A percentile compares a stretch with the other conserved stretches of the same genome.
Conservation (phyloP, 306 rosid genomes). For the Mimosa bimucronata region DNA sequence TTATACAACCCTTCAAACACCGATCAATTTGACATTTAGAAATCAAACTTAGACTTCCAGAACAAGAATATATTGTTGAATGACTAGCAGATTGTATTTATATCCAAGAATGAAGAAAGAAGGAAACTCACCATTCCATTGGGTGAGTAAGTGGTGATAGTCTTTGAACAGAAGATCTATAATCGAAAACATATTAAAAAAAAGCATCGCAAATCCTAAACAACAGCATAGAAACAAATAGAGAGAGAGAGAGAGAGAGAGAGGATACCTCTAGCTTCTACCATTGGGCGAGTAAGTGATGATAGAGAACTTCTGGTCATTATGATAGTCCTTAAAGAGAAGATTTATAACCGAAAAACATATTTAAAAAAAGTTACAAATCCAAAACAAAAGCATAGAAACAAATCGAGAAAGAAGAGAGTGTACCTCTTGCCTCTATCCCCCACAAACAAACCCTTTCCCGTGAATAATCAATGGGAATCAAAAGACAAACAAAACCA, state of each 20-base stretch:
- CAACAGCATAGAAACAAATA: neutral
- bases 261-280: slow-evolving; percentile 74
- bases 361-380: no score
- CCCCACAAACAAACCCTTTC: no score
- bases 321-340: no score
- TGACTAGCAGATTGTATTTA: neutral
- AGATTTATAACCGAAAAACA: no score
- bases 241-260: neutral
- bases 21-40: neutral
- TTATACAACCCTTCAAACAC: neutral
- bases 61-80: neutral
- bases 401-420: no score
- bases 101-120: neutral
- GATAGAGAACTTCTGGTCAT: no score
- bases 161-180: slow-evolving; percentile 80
- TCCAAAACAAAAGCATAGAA: no score
- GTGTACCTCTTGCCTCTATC: no score
- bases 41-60: neutral
- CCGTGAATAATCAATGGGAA: no score
- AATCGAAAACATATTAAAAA: neutral
- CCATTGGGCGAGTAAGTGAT: no score
- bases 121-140: slow-evolving; percentile 77
- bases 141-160: slow-evolving; percentile 85
- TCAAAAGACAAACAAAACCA: no score
- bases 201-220: neutral